Conservation (phyloP, 2,329 filamentous ascomycete species). For the Aspergillus candidus region DNA sequence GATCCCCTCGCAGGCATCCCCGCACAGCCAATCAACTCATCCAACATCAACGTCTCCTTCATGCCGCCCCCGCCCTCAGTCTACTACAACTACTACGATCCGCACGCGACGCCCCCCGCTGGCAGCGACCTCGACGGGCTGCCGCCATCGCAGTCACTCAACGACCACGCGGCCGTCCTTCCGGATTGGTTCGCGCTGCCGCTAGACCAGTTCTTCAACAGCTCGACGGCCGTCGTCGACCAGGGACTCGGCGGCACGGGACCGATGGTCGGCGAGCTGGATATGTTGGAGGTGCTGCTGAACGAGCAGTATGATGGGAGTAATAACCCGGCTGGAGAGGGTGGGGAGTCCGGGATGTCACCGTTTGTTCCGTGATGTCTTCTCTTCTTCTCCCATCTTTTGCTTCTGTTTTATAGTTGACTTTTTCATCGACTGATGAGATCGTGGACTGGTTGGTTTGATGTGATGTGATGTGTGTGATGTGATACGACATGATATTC, state of each 20-base stretch:
- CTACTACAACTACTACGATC: conserved; percentile 42
- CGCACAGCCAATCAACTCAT: conserved; percentile 40
- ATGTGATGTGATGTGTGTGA: too few species aligned
- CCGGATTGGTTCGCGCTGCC: conserved; percentile 59
- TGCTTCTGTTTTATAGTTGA: too few species aligned
- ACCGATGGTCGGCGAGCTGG: conserved; percentile 53
- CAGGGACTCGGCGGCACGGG: conserved; percentile 55
- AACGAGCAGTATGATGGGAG: conserved; percentile 37
- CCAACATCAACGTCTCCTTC: conserved; percentile 41
- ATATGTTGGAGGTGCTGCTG: conserved; percentile 44
- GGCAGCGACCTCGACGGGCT: conserved; percentile 24
- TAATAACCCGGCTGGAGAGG: conserved; percentile 15
- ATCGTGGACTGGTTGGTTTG: too few species aligned
- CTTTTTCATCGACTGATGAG: too few species aligned
- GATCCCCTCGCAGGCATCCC: conserved; percentile 41
- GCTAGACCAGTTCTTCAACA: conserved; percentile 54
- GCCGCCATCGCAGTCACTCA: conserved; percentile 26
- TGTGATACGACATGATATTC: too few species aligned
- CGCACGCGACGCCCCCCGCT: conserved; percentile 28
- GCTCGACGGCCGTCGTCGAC: conserved; percentile 39
- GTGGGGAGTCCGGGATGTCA: too few species aligned
- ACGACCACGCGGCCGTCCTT: conserved; percentile 23
- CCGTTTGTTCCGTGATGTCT: too few species aligned
- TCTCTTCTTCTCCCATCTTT: too few species aligned
- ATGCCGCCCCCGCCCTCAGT: conserved; percentile 43